Conservation (phyloP, 1,284 basidiomycete species). For the Ganoderma multipileum region DNA sequence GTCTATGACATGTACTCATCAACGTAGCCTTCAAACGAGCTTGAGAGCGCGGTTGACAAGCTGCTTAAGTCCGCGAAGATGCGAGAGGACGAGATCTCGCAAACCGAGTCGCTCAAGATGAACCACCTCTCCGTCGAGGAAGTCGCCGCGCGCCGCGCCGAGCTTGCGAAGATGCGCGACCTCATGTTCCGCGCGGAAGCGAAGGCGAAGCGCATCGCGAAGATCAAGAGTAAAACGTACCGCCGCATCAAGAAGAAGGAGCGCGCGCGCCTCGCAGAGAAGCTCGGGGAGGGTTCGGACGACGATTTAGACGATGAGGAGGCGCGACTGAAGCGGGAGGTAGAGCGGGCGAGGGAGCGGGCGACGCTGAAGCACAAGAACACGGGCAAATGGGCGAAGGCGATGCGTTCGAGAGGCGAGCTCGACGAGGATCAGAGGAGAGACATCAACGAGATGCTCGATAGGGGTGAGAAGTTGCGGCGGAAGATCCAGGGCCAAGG, state of each 20-base stretch:
- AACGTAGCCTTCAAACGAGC: constrained; percentile 71
- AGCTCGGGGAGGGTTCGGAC: constrained; percentile 56
- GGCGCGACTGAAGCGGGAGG: constrained; percentile 73
- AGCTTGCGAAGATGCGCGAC: constrained; percentile 90
- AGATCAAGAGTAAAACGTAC: constrained; percentile 97
- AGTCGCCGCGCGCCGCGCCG: constrained; percentile 79
- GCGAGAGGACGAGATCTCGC: constrained; percentile 78
- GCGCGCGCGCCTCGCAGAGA: constrained; percentile 62
- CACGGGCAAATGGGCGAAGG: constrained; percentile 83
- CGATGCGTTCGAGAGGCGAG: constrained; percentile 70
- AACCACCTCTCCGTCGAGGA: constrained; percentile 86
- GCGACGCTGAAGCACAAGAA: constrained; percentile 88
- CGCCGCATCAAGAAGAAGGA: constrained; percentile 86
- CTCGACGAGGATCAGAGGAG: constrained; percentile 70
- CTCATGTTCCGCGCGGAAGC: constrained; percentile 94
- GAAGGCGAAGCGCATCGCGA: constrained; percentile 90
- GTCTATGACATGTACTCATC: neutral
- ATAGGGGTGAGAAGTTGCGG: constrained; percentile 73
- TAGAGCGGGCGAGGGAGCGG: constrained; percentile 82
- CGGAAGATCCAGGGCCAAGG: constrained; percentile 73
- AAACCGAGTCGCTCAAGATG: constrained; percentile 84
- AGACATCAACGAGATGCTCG: constrained; percentile 83
- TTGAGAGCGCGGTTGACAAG: constrained; percentile 81
- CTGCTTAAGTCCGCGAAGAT: constrained; percentile 82
- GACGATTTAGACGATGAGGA: constrained; percentile 63